Evolutionary conservation across 495 filamentous ascomycete genomes (phyloP).

Genomic region (Pseudevernia furfuracea): DNA sequence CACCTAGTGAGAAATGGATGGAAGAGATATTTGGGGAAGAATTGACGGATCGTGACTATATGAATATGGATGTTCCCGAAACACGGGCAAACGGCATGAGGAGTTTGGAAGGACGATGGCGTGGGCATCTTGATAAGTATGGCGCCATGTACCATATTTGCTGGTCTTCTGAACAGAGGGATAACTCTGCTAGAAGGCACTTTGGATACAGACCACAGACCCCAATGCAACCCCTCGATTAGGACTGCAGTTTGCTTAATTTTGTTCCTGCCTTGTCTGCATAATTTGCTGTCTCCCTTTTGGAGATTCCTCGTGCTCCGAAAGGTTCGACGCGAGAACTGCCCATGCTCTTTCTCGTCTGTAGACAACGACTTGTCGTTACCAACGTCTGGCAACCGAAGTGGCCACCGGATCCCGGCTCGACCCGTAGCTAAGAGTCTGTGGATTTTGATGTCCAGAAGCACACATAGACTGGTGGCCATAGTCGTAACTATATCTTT

Average conservation of each 20-base stretch:
- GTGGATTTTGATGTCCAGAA: neutral
- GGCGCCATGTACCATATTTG: neutral
- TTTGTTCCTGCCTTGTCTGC: neutral
- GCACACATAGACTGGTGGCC: neutral
- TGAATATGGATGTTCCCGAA: neutral
- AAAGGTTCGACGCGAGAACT: neutral
- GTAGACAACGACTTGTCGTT: neutral
- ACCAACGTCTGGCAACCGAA: neutral
- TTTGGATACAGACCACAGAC: neutral
- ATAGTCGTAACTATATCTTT: neutral
- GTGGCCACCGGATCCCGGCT: neutral
- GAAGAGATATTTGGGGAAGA: slow-evolving; percentile 64
- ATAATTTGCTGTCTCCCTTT: neutral
- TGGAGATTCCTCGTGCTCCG: neutral
- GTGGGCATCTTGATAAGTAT: neutral
- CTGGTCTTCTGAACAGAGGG: neutral
- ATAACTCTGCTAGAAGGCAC: neutral
- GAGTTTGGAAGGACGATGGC: neutral
- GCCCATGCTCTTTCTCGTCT: neutral
- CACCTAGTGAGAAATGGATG: slow-evolving; percentile 63
- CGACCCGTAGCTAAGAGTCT: neutral
- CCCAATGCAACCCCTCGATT: neutral
- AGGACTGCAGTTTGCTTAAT: neutral
- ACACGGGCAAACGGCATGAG: neutral
- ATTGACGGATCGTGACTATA: slow-evolving; percentile 10